A percentile compares a stretch with the other conserved stretches of the same genome.
Evolutionary conservation across 371 early-diverging fungal genomes (phyloP).

Genomic region (Rhizopus delemar): DNA sequence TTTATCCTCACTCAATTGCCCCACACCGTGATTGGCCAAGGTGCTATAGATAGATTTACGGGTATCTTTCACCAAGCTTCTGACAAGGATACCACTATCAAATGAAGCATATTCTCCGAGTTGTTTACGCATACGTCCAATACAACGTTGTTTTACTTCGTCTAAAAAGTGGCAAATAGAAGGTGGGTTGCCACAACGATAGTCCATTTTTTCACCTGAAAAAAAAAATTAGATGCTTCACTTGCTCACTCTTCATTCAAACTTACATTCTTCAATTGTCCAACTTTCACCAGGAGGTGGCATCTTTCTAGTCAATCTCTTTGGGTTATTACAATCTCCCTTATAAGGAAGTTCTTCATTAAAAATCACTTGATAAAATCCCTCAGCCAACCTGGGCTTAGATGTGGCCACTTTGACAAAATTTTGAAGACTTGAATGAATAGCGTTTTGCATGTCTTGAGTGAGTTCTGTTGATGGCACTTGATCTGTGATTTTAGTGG

Average conservation of each 20-base stretch:
- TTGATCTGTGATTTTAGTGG: slow-evolving; percentile 30
- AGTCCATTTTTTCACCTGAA: slow-evolving; percentile 56
- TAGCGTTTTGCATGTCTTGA: slow-evolving; percentile 28
- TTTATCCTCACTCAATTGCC: slow-evolving; percentile 33
- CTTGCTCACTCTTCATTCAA: background rate
- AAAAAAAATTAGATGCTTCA: background rate
- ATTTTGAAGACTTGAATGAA: slow-evolving; percentile 20
- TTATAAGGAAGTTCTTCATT: slow-evolving; percentile 60
- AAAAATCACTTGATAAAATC: slow-evolving; percentile 56
- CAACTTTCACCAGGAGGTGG: slow-evolving; percentile 60
- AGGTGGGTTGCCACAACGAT: slow-evolving; percentile 71
- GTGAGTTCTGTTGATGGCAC: slow-evolving; percentile 34
- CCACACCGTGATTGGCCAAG: slow-evolving; percentile 32
- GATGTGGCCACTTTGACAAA: slow-evolving; percentile 22
- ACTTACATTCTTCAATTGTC: slow-evolving; percentile 61
- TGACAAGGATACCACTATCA: slow-evolving; percentile 45
- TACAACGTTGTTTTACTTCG: slow-evolving; percentile 45
- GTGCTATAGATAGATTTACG: slow-evolving; percentile 34
- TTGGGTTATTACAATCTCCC: slow-evolving; percentile 65
- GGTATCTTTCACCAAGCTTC: slow-evolving; percentile 30
- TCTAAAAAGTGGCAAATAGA: slow-evolving; percentile 64
- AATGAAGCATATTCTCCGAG: slow-evolving; percentile 36
- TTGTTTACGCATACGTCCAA: slow-evolving; percentile 40
- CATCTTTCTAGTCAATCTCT: slow-evolving; percentile 48
- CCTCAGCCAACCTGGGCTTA: slow-evolving; percentile 34